These are phyloP conservation scores for Triticum monococcum DNA, from an alignment of 176 grass and related monocot genomes.

Conservation along the genomic window DNA sequence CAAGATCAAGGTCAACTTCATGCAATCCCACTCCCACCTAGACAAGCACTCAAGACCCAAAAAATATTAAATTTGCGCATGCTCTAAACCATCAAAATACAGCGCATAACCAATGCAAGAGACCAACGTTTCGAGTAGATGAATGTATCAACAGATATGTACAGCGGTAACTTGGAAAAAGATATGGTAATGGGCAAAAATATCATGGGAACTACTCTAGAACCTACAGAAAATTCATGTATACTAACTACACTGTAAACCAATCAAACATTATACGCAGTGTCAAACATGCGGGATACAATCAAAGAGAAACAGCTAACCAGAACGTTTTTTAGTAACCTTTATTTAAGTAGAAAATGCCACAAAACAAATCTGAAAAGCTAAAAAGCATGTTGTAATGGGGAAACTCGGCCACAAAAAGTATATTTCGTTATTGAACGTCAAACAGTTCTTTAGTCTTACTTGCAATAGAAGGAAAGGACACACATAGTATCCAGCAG, in stretches of 20 bases:
- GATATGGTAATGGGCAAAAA: background rate
- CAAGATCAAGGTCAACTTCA: background rate
- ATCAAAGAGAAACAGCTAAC: background rate
- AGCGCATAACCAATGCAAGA: background rate
- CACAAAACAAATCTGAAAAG: background rate
- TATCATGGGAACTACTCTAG: background rate
- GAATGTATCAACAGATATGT: background rate
- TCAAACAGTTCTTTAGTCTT: background rate
- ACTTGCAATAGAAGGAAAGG: background rate
- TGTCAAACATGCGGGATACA: background rate
- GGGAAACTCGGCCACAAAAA: background rate
- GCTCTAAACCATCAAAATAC: background rate
- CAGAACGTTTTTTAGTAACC: background rate
- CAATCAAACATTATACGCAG: background rate
- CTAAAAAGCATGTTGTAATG: background rate
- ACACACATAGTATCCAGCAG: background rate
- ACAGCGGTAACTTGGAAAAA: background rate
- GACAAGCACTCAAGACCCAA: background rate
- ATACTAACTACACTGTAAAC: background rate
- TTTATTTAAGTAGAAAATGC: background rate
- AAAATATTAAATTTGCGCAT: background rate
- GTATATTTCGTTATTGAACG: background rate
- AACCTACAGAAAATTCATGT: background rate
- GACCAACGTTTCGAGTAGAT: background rate
- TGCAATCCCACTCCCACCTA: background rate